Evolutionary conservation across 257 asterid species (phyloP).

Genomic region (Asclepias syriaca): DNA sequence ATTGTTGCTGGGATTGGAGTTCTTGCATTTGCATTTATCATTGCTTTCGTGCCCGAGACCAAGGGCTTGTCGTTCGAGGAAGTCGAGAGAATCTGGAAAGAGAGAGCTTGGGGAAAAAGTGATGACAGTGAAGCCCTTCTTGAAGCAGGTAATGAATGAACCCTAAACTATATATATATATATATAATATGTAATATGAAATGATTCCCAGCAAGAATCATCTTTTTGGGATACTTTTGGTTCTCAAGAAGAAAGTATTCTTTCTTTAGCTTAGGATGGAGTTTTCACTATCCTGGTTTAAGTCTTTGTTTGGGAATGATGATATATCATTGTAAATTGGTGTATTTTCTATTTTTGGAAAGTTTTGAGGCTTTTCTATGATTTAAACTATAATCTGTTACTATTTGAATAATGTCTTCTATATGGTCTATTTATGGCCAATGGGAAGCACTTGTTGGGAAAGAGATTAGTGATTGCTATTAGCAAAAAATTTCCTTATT

Average conservation of each 20-base stretch:
- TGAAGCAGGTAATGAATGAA: constrained; percentile 22
- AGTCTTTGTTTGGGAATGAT: neutral
- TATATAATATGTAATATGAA: neutral
- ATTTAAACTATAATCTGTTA: too few relatives aligned
- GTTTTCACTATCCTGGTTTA: neutral
- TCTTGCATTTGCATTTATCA: constrained; percentile 57
- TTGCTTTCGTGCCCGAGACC: constrained; percentile 69
- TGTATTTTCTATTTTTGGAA: neutral
- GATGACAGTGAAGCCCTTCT: constrained; percentile 42
- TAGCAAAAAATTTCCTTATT: too few relatives aligned
- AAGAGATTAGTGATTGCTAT: too few relatives aligned
- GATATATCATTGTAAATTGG: too few relatives aligned
- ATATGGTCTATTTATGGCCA: too few relatives aligned
- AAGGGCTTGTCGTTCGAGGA: constrained; percentile 86
- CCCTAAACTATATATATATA: constrained; percentile 9
- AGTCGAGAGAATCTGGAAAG: constrained; percentile 83
- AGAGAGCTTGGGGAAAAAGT: constrained; percentile 46
- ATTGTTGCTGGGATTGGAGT: constrained; percentile 65
- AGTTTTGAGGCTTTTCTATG: too few relatives aligned
- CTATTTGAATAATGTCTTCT: too few relatives aligned
- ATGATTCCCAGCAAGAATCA: neutral
- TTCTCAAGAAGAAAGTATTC: neutral
- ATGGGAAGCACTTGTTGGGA: too few relatives aligned
- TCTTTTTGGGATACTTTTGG: neutral
- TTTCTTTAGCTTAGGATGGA: constrained; percentile 3